Base-by-base conservation (phyloP, 345 rosid genomes). In the Murraya paniculata region DNA sequence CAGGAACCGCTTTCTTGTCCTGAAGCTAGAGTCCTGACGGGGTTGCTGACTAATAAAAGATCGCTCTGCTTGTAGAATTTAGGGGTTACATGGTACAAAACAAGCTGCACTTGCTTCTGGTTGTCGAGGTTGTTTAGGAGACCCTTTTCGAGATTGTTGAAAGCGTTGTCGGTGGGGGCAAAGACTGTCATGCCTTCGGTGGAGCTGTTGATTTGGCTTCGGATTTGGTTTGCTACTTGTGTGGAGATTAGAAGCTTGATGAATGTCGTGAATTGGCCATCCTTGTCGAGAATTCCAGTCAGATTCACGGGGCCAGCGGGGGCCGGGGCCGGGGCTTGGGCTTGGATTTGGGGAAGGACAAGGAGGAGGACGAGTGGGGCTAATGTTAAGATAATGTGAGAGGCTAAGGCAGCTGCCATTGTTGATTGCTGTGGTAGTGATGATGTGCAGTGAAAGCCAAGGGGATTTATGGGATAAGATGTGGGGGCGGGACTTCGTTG, bases 81-180 rank as follows among this genome's bases (percentile, higher is more conserved):
- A 0, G 98, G 91, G 45, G 85, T 6, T 16, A 92, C 72, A 79
- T 96, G 98, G 86, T 79, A 86, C 14, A 82, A 85, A 64, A 91
- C 83, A 73, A 96, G 93, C 24, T 87, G 87, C 6, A 89, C 91
- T 85, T 92, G 90, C 68, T 92, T 39, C 10, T 90, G 86, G 0
- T 53, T 0, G 55, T 41, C 48, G 50, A 96, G 81, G 22, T 21
- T 31, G 85, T 96, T 93, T 60, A 93, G 10, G 48, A 89, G 64
- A 7, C 94, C 92, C 0, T 86, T 1, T 77, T 88, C 77, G 75
- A 93, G 97, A 84, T 80, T 91, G 83, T 86, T 83, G 75, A 96
- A 96, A 72, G 95, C 99, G 48, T 90, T 92, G 64, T 96, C 97
- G 1, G 98, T 92, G 22, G 98, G 98, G 65, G 98, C 94, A 6